Evolutionary conservation across 2,329 filamentous ascomycete species (phyloP), one percentile per base, ranked within the genome.

Genomic region (Bisporella sp.): DNA sequence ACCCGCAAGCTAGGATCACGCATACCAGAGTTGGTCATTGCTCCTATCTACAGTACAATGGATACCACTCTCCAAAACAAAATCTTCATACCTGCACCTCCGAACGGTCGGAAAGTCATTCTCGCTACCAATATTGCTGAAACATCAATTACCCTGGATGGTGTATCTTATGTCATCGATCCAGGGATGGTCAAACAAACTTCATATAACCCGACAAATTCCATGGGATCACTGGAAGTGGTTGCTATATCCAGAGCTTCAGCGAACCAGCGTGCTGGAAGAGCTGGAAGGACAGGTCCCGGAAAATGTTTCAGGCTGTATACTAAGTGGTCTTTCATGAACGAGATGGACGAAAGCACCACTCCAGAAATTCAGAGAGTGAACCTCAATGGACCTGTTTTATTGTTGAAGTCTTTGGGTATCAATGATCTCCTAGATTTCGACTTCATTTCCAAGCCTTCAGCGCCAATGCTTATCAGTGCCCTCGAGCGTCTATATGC

Each of bases 401-500:
- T 99, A 44, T 96, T 96, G 87, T 79, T 99, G 46, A 99, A 99
- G 67, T 93, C 93, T 0, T 97, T 99, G 90, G 93, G 95, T 3
- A 97, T 99, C 68, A 97, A 99, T 64, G 93, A 99, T 64, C 75
- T 99, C 1, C 77, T 99, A 9, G 90, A 95, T 64, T 99, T 99
- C 63, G 92, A 97, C 69, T 99, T 99, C 62, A 97, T 99, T 92
- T 93, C 99, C 62, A 91, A 93, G 0, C 93, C 93, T 0, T 93
- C 93, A 0, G 93, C 93, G 31, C 96, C 97, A 63, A 97, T 93
- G 9, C 96, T 97, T 89, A 78, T 99, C 56, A 95, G 90, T 46
- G 93, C 93, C 0, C 74, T 99, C 4, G 95, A 99, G 69, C 93
- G 97, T 65, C 76, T 99, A 0, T 99, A 99, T 64, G 89, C 90